These are phyloP conservation scores for Actinomucor elegans DNA, from an alignment of 371 early-diverging fungal species.

Conservation along the genomic window DNA sequence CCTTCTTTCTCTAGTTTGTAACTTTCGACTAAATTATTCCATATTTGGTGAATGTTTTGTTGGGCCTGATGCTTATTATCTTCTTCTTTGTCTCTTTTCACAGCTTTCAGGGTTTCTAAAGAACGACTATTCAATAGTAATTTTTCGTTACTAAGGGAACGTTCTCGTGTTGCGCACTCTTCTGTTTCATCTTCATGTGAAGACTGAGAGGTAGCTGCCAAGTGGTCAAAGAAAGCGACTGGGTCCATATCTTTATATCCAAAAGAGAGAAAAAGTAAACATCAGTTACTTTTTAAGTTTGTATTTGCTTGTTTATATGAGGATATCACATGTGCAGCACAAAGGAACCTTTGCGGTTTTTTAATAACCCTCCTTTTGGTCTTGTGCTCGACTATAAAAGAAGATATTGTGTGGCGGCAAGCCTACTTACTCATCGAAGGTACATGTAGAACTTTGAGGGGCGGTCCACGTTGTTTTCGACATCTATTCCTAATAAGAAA, in stretches of 20 bases:
- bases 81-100: neutral
- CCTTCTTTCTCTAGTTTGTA: slow-evolving; percentile 30
- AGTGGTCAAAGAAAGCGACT: slow-evolving; percentile 25
- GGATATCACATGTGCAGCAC: too few relatives aligned
- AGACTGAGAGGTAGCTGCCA: slow-evolving; percentile 16
- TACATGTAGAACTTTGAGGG: too few relatives aligned
- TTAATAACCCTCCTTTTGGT: too few relatives aligned
- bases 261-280: slow-evolving; percentile 4
- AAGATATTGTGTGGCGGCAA: too few relatives aligned
- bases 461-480: too few relatives aligned
- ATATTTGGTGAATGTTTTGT: neutral
- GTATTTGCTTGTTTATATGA: neutral
- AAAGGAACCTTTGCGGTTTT: too few relatives aligned
- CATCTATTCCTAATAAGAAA: too few relatives aligned
- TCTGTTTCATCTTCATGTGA: slow-evolving; percentile 1
- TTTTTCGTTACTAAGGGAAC: neutral
- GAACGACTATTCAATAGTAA: neutral
- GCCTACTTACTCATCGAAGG: too few relatives aligned
- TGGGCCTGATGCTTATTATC: neutral
- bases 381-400: too few relatives aligned
- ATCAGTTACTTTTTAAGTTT: neutral
- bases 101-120: neutral
- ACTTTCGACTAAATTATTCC: slow-evolving; percentile 21
- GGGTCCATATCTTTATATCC: slow-evolving; percentile 16
- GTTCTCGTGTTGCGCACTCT: neutral